These are phyloP conservation scores for Fusarium temperatum DNA, from an alignment of 2,329 filamentous ascomycete genomes.

Conservation along the genomic window DNA sequence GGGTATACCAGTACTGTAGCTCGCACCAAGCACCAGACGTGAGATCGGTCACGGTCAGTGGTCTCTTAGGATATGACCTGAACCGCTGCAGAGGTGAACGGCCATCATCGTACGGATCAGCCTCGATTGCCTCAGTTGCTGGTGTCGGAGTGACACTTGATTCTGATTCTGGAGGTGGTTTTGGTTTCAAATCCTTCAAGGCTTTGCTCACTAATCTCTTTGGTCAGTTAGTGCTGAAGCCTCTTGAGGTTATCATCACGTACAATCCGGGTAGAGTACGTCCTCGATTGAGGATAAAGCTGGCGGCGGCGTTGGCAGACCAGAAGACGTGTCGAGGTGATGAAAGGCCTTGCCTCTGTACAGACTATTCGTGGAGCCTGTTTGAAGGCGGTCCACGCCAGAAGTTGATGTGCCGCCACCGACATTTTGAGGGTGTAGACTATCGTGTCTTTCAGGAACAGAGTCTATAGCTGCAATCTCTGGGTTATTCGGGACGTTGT, in stretches of 20 bases:
- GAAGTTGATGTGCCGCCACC: not conserved
- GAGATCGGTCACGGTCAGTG: slow-evolving; percentile 87
- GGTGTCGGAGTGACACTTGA: slow-evolving; percentile 15
- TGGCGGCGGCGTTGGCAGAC: slow-evolving; percentile 7
- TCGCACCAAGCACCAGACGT: slow-evolving; percentile 95
- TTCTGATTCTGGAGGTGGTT: slow-evolving; percentile 18
- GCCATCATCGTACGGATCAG: slow-evolving; percentile 43
- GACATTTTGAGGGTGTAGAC: slow-evolving; percentile 11
- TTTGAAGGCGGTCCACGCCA: slow-evolving; percentile 4
- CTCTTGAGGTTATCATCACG: slow-evolving; percentile 39
- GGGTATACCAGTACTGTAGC: slow-evolving; percentile 88
- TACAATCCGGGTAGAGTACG: slow-evolving; percentile 64
- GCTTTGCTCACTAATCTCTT: slow-evolving; percentile 71
- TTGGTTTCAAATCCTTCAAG: slow-evolving; percentile 42
- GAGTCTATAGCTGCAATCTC: slow-evolving; percentile 33
- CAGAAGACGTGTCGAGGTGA: not conserved
- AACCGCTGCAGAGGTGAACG: slow-evolving; percentile 78
- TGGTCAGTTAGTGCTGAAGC: slow-evolving; percentile 64
- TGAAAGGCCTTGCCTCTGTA: slow-evolving; percentile 7
- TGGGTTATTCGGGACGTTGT: slow-evolving; percentile 10
- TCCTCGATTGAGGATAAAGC: slow-evolving; percentile 34
- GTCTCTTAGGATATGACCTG: slow-evolving; percentile 78
- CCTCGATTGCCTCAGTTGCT: not conserved
- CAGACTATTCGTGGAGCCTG: not conserved
- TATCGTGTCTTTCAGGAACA: slow-evolving; percentile 33